A percentile compares a stretch with the other conserved stretches of the same genome.
Evolutionary conservation across 441 rosid species (phyloP).

Genomic region (Cnidoscolus chayamansa): DNA sequence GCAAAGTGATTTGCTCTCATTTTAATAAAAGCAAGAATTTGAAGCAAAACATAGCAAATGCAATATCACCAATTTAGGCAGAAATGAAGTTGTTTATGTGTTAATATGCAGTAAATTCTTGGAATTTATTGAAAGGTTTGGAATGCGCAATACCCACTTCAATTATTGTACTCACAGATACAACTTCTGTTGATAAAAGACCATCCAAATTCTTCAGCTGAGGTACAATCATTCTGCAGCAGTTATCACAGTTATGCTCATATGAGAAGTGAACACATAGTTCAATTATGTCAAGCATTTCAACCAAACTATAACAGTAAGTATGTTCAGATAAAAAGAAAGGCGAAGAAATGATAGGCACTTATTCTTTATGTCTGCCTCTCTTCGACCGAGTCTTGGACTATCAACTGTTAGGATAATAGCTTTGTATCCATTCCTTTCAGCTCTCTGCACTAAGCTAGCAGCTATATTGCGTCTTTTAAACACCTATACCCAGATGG

Average conservation of each 20-base stretch:
- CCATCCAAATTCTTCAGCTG: constrained; percentile 72
- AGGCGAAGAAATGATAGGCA: constrained; percentile 23
- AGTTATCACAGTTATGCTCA: not conserved
- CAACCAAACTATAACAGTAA: not conserved
- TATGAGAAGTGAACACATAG: not conserved
- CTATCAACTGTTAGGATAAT: constrained; percentile 69
- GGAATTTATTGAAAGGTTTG: not conserved
- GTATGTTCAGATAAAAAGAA: not conserved
- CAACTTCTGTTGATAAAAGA: constrained; percentile 37
- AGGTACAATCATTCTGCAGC: constrained; percentile 64
- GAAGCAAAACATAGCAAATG: not conserved
- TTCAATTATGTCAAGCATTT: not conserved
- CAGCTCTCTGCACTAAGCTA: constrained; percentile 65
- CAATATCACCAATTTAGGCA: not conserved
- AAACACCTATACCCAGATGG: constrained; percentile 41
- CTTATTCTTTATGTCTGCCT: constrained; percentile 86
- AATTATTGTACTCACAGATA: constrained; percentile 44
- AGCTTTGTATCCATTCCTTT: constrained; percentile 69
- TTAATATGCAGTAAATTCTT: not conserved
- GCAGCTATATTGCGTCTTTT: constrained; percentile 56
- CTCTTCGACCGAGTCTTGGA: constrained; percentile 82
- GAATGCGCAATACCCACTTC: not conserved
- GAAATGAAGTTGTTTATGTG: not conserved
- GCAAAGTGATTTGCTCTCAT: not conserved
- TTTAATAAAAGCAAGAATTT: not conserved